These are phyloP conservation scores for Globisporangium recalcitrans DNA, from an alignment of 352 stramenopile species.

Conservation along the genomic window DNA sequence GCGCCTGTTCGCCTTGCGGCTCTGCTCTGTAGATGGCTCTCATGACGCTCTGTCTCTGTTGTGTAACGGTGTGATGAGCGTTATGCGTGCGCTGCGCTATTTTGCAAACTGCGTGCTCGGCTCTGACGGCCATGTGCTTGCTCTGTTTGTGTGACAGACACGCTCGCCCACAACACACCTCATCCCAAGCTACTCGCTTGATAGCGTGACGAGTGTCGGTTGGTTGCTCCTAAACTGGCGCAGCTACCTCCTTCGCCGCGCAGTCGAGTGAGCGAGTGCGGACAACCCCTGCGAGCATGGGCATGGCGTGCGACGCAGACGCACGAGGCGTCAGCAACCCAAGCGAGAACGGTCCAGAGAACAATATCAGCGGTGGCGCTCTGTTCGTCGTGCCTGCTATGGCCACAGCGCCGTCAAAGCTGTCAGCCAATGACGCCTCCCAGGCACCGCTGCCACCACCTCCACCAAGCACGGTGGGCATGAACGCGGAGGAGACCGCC, in stretches of 20 bases:
- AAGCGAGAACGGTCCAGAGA: slow-evolving; percentile 4
- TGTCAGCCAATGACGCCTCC: not conserved
- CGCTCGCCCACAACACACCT: not conserved
- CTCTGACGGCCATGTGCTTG: not conserved
- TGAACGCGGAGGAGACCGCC: slow-evolving; percentile 80
- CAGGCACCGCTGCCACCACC: not conserved
- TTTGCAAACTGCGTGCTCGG: not conserved
- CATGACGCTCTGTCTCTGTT: not conserved
- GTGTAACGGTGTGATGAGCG: not conserved
- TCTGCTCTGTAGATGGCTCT: not conserved
- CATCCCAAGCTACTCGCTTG: not conserved
- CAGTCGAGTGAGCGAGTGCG: slow-evolving; percentile 3
- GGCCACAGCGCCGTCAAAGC: not conserved
- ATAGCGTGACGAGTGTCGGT: slow-evolving; percentile 5
- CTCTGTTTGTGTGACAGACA: not conserved
- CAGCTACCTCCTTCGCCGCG: slow-evolving; percentile 3
- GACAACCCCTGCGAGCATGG: slow-evolving; percentile 27
- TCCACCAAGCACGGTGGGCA: slow-evolving; percentile 16
- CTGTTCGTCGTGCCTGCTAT: not conserved
- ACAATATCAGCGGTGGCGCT: not conserved
- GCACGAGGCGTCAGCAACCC: slow-evolving; percentile 22
- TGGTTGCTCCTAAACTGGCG: not conserved
- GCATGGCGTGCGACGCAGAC: slow-evolving; percentile 62
- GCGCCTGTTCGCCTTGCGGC: not conserved
- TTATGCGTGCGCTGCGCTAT: not conserved